Percentiles rank a stretch among this genome's conserved stretches.
Conservation (phyloP, 1,139 yeast species). For the Pichiaceae sp. region DNA sequence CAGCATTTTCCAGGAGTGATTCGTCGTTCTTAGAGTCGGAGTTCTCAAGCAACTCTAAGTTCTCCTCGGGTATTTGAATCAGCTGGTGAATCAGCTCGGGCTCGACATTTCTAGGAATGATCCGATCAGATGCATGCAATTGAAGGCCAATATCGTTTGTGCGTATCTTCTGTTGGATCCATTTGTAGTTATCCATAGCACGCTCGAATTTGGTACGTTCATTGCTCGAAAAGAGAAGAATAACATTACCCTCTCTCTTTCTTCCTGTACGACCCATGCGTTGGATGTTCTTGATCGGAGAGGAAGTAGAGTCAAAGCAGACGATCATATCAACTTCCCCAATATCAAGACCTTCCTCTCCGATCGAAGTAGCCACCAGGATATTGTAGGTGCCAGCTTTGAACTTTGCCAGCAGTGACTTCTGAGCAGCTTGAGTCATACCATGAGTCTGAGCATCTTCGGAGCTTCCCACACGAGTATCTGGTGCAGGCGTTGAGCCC, state of each 20-base stretch:
- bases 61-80: conserved; percentile 66
- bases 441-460: conserved; percentile 47
- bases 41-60: conserved; percentile 26
- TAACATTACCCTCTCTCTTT: conserved; percentile 77
- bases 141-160: conserved; percentile 30
- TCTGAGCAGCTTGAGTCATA: conserved; percentile 68
- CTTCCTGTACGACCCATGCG: conserved; percentile 99
- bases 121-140: conserved; percentile 46
- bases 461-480: conserved; percentile 32
- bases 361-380: conserved; percentile 92
- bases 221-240: conserved; percentile 68
- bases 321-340: conserved; percentile 94
- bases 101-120: conserved; percentile 46
- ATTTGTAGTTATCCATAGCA: conserved; percentile 78
- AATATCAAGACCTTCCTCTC: conserved; percentile 97
- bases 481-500: conserved; percentile 18
- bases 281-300: conserved; percentile 90
- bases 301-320: conserved; percentile 86
- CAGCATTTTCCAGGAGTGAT: conserved; percentile 59
- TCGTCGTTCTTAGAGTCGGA: conserved; percentile 46
- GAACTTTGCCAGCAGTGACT: conserved; percentile 65
- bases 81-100: conserved; percentile 51
- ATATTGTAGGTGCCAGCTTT: conserved; percentile 66
- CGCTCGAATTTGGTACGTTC: conserved; percentile 75
- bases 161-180: conserved; percentile 60